Conservation (phyloP, 2,329 filamentous ascomycete species). For the Coniochaeta sp. region DNA sequence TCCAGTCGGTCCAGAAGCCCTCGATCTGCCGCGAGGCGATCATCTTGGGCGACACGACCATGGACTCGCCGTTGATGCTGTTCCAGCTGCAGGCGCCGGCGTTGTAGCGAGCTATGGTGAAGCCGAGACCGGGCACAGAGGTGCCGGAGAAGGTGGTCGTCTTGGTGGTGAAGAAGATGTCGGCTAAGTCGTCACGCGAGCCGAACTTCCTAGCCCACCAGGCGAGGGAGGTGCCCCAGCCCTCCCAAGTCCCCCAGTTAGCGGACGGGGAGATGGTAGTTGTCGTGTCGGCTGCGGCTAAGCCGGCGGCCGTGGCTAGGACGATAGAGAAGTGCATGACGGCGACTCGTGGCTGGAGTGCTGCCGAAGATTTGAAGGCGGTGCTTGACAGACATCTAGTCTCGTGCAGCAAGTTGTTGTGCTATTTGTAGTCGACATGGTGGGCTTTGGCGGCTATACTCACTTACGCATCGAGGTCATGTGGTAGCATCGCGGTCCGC, state of each 20-base stretch:
- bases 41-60: constrained; percentile 16
- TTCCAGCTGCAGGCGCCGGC: constrained; percentile 32
- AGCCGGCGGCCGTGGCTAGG: not conserved
- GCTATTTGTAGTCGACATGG: too few relatives aligned
- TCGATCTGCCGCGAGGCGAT: constrained; percentile 29
- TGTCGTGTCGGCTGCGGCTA: constrained; percentile 19
- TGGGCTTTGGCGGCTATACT: too few relatives aligned
- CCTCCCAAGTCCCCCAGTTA: constrained; percentile 34
- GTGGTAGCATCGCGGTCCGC: not conserved
- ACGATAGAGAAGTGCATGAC: not conserved
- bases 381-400: too few relatives aligned
- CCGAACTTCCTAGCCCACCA: constrained; percentile 37
- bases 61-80: constrained; percentile 17
- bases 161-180: constrained; percentile 31
- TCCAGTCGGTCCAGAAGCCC: constrained; percentile 32
- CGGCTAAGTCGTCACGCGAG: constrained; percentile 29
- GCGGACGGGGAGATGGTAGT: constrained; percentile 23
- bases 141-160: constrained; percentile 20
- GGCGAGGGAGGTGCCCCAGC: constrained; percentile 34
- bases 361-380: not conserved
- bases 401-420: too few relatives aligned
- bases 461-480: too few relatives aligned
- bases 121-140: constrained; percentile 28
- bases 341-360: not conserved
- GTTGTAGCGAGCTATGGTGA: constrained; percentile 37